Evolutionary conservation across 306 rosid species (phyloP), one percentile per base, ranked within the genome.

Genomic region (Cyclanthera cordifolia): DNA sequence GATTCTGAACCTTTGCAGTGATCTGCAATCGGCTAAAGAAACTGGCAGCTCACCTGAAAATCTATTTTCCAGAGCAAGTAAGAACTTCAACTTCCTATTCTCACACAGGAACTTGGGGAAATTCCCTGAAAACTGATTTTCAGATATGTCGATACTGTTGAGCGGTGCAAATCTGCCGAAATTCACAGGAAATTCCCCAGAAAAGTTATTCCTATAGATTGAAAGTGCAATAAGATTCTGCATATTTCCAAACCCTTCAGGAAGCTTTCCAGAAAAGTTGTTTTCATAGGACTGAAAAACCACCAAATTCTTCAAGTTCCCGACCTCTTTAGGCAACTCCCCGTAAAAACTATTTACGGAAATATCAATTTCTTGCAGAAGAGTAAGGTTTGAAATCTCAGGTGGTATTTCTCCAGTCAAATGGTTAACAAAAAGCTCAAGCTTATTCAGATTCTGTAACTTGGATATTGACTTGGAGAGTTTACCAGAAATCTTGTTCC

Each of bases 31-130:
- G 47, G 27, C 86, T 75, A 87, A 88, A 55, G 95, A 75, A 39
- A 72, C 80, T 1, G 99, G 85, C 52, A 94, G 79, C 74, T 80
- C 87, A 28, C 96, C 99, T 9, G 88, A 81, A 77, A 94, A 88
- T 15, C 79, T 82, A 75, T 94, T 94, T 24, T 82, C 85, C 83
- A 94, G 74, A 61, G 97, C 97, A 53, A 94, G 99, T 87, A 94
- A 81, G 74, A 82, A 74, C 20, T 2, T 78, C 74, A 94, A 73
- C 84, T 79, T 77, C 61, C 66, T 75, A 6, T 71, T 79, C 74
- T 87, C 87, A 80, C 99, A 94, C 78, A 94, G 77, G 83, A 75
- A 90, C 81, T 72, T 82, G 46, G 99, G 99, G 68, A 94, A 94
- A 75, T 51, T 72, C 45, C 99, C 99, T 21, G 95, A 82, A 73